phyloP scores from a whole-genome alignment of 129 eudicot species.

The Artemisia tridentata region DNA sequence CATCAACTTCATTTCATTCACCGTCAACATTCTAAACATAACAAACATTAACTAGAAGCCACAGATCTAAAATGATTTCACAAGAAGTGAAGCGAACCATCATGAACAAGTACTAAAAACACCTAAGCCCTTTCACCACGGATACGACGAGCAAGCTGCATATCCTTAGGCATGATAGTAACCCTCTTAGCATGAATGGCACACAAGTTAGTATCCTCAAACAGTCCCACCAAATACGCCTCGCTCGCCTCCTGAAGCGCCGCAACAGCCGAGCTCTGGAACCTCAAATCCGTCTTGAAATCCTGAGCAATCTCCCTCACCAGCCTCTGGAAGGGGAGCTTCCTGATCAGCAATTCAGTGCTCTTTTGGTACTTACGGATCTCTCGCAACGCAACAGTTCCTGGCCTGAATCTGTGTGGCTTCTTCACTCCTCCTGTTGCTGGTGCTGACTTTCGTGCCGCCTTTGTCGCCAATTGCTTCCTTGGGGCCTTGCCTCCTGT shows the following conservation, averaged over 20 bases:
- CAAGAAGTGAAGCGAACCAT: too few relatives aligned
- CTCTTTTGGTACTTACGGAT: neutral
- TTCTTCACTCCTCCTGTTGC: neutral
- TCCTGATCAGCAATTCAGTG: neutral
- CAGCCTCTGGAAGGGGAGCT: neutral
- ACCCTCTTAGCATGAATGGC: conserved; percentile 1
- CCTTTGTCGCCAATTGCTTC: conserved; percentile 51
- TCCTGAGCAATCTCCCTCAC: neutral
- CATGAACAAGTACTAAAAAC: too few relatives aligned
- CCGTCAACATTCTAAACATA: too few relatives aligned
- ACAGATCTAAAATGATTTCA: too few relatives aligned
- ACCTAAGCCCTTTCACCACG: too few relatives aligned
- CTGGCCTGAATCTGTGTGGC: neutral
- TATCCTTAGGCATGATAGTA: neutral
- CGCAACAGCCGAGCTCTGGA: neutral
- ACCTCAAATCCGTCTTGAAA: neutral
- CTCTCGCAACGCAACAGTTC: neutral
- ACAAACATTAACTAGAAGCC: too few relatives aligned
- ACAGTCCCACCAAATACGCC: neutral
- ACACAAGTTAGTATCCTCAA: neutral
- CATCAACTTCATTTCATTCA: too few relatives aligned
- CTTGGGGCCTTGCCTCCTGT: conserved; percentile 60
- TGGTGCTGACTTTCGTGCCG: conserved; percentile 49
- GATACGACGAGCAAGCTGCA: too few relatives aligned
- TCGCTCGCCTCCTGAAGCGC: neutral